phyloP scores from a whole-genome alignment of 768 basidiomycete species.

The Auriculariales sp. region DNA sequence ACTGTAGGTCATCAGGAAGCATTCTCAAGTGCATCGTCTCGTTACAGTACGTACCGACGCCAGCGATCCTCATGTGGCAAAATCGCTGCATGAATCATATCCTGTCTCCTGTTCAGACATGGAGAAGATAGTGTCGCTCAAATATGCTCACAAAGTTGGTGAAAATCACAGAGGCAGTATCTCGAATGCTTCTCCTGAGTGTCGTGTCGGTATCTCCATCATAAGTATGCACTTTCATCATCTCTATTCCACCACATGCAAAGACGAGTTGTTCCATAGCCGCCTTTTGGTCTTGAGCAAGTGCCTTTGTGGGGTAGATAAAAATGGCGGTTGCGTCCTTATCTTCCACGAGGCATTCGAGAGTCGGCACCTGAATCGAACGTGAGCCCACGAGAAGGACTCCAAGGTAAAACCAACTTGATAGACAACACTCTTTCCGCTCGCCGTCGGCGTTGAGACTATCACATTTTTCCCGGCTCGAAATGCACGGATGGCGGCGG shows the following conservation, averaged over 20 bases:
- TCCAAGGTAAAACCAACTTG: slow-evolving; percentile 32
- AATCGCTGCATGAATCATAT: slow-evolving; percentile 75
- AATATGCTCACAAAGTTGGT: slow-evolving; percentile 62
- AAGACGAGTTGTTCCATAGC: slow-evolving; percentile 54
- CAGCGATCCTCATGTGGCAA: slow-evolving; percentile 74
- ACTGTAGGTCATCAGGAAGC: slow-evolving; percentile 19
- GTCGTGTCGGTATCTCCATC: slow-evolving; percentile 81
- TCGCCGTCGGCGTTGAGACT: slow-evolving; percentile 82
- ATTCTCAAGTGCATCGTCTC: neutral
- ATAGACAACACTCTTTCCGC: slow-evolving; percentile 79
- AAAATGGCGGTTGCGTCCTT: slow-evolving; percentile 54
- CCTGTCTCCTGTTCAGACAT: slow-evolving; percentile 25
- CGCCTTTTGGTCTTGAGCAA: slow-evolving; percentile 76
- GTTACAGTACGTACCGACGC: slow-evolving; percentile 38
- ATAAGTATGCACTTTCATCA: slow-evolving; percentile 54
- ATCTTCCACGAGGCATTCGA: slow-evolving; percentile 52
- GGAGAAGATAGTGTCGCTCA: neutral
- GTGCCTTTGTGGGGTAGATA: slow-evolving; percentile 82
- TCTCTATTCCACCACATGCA: slow-evolving; percentile 44
- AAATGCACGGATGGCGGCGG: slow-evolving; percentile 53
- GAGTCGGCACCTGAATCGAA: slow-evolving; percentile 44
- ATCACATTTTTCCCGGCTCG: slow-evolving; percentile 52
- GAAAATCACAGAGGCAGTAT: slow-evolving; percentile 65
- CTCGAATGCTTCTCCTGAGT: slow-evolving; percentile 53
- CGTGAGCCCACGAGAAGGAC: neutral